These are phyloP conservation scores for Phoenix roebelenii DNA, from an alignment of 176 grass and related monocot genomes.

Conservation along the genomic window DNA sequence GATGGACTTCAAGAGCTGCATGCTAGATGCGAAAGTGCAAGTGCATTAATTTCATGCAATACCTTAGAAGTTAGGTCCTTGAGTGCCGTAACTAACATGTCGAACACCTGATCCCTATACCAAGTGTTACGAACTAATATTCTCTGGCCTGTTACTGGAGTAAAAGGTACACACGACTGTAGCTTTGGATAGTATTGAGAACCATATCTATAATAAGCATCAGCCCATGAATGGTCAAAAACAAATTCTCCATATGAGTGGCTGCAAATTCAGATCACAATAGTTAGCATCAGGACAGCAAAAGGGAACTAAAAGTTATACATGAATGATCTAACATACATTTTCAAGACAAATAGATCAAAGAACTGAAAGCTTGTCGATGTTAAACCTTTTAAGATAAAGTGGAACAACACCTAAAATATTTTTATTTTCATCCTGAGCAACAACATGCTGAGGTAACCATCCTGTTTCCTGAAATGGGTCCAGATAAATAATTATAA, in stretches of 20 bases:
- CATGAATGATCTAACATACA: too few species aligned
- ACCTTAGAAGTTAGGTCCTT: conserved; percentile 77
- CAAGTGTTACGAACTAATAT: conserved; percentile 71
- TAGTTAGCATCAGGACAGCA: conserved; percentile 2
- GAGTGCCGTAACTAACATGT: conserved; percentile 63
- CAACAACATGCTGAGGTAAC: conserved; percentile 86
- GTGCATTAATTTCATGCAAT: conserved; percentile 12
- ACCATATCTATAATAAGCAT: conserved; percentile 87
- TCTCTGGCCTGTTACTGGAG: conserved; percentile 89
- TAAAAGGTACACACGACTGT: conserved; percentile 91
- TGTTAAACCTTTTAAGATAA: conserved; percentile 94
- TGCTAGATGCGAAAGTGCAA: background rate
- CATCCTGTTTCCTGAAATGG: conserved; percentile 97
- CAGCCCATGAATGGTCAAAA: conserved; percentile 88
- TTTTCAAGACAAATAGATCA: background rate
- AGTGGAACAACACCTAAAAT: conserved; percentile 90
- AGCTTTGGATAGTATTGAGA: conserved; percentile 87
- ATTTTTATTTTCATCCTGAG: conserved; percentile 59
- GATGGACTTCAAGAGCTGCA: background rate
- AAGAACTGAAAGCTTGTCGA: conserved; percentile 13
- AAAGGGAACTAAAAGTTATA: conserved; percentile 4
- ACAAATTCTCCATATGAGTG: conserved; percentile 97
- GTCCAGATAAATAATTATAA: conserved; percentile 23
- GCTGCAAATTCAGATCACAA: conserved; percentile 54
- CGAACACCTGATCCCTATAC: conserved; percentile 70